Percentiles rank a stretch among this genome's conserved stretches.
phyloP scores from a whole-genome alignment of 2,329 filamentous ascomycete species.

The Aureobasidium vineae region DNA sequence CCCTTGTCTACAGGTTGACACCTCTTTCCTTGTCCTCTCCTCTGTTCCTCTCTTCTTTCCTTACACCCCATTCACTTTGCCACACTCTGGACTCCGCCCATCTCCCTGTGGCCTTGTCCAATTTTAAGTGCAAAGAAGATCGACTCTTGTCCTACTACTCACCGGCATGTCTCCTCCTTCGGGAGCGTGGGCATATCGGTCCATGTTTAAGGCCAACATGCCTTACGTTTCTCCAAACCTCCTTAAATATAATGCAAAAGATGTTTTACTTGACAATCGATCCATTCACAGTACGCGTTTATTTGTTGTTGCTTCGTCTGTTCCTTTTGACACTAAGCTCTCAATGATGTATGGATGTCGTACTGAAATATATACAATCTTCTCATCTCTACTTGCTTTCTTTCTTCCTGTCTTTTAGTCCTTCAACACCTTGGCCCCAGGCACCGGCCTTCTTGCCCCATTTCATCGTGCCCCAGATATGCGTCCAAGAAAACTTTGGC shows the following conservation, averaged over 20 bases:
- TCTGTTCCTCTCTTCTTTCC: not conserved
- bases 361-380: too few relatives aligned
- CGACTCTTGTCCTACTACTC: constrained; percentile 42
- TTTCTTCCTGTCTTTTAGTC: constrained; percentile 43
- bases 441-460: constrained; percentile 55
- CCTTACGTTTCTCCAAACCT: not conserved
- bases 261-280: too few relatives aligned
- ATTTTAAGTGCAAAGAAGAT: constrained; percentile 65
- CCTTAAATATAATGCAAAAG: too few relatives aligned
- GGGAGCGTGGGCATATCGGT: constrained; percentile 62
- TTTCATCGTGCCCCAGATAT: constrained; percentile 54
- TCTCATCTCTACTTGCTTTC: not conserved
- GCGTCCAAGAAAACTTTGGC: constrained; percentile 53
- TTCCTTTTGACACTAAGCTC: too few relatives aligned
- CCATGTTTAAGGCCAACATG: constrained; percentile 63
- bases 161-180: constrained; percentile 41
- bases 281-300: too few relatives aligned
- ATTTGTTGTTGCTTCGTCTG: too few relatives aligned
- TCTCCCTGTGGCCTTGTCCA: constrained; percentile 6
- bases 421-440: constrained; percentile 54
- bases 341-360: too few relatives aligned
- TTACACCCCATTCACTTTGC: not conserved
- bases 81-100: constrained; percentile 21
- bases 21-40: not conserved
- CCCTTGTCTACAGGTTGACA: not conserved